Evolutionary conservation across 2,329 filamentous ascomycete genomes (phyloP), one percentile per base, ranked within the genome.

Genomic region (Waltergamsia citrina): DNA sequence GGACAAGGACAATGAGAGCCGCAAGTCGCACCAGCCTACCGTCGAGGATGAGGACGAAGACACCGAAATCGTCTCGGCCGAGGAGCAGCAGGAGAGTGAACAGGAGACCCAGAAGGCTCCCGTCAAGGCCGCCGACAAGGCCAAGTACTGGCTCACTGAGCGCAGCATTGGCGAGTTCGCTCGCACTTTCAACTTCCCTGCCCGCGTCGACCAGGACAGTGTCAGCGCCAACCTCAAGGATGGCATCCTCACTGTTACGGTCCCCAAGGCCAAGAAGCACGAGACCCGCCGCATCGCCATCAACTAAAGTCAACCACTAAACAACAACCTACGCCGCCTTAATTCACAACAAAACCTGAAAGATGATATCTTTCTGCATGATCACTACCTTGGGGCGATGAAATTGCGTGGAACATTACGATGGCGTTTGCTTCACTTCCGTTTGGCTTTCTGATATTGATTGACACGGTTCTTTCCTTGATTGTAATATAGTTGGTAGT

Each of bases 91-190:
- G 25, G 43, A 20, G n/a, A 22, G 21, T 14, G 12, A n/a, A 9
- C 17, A 12, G 18, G 17, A 30, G 9, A 23, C 46, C 28, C 36
- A 40, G 10, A 39, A 48, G 25, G 43, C 44, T 7, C 42, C 38
- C n/a, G 37, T 48, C 33, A 43, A 47, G 37, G 36, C 38, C 16
- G 50, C 53, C 32, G 59, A 66, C 39, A 57, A 62, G 29, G 56
- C 63, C 46, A 79, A 75, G 58, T 88, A 78, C 68, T 90, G 83
- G 84, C 62, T 78, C 41, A 65, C 67, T 23, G 78, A 84, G 60
- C 75, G 78, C 45, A 71, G 66, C 39, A 60, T 79, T 38, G 80
- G 80, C 52, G 69, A 78, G 43, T 85, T 85, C 60, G 67, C 71
- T 32, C 72, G 81, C 42, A 73, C 67, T 38, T 85, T 85, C 62